phyloP scores from a whole-genome alignment of 768 basidiomycete species.

The Boletales sp. region DNA sequence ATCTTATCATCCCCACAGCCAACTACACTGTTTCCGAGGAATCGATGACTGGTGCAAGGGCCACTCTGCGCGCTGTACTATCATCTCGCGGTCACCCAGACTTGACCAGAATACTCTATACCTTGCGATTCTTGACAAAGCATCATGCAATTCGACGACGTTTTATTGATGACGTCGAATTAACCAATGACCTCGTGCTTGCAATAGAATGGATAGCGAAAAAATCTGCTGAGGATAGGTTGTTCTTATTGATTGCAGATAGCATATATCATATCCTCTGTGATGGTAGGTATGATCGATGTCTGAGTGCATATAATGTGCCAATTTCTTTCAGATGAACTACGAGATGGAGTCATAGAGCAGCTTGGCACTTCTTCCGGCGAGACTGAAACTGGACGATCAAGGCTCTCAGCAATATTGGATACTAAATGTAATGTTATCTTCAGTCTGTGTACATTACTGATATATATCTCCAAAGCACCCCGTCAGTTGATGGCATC shows the following conservation, averaged over 20 bases:
- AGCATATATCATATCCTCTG: not conserved
- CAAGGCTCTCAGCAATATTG: constrained; percentile 1
- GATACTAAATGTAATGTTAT: constrained; percentile 1
- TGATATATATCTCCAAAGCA: not conserved
- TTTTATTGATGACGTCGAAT: not conserved
- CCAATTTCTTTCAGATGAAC: not conserved
- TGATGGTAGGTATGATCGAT: not conserved
- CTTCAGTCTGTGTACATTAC: not conserved
- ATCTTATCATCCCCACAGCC: not conserved
- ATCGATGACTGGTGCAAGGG: not conserved
- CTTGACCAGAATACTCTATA: not conserved
- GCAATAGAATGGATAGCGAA: not conserved
- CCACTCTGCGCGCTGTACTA: not conserved
- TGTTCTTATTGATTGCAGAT: not conserved
- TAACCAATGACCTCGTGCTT: not conserved
- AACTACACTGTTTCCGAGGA: not conserved
- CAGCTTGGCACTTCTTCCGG: not conserved
- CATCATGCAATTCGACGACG: not conserved
- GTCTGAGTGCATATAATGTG: not conserved
- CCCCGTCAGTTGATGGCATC: not conserved
- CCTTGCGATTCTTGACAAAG: not conserved
- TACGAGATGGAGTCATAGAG: not conserved
- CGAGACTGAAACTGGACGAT: not conserved
- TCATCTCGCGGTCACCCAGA: not conserved
- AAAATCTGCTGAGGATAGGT: not conserved